phyloP scores from a whole-genome alignment of 2,329 filamentous ascomycete genomes.

The Dactylellina cionopaga region DNA sequence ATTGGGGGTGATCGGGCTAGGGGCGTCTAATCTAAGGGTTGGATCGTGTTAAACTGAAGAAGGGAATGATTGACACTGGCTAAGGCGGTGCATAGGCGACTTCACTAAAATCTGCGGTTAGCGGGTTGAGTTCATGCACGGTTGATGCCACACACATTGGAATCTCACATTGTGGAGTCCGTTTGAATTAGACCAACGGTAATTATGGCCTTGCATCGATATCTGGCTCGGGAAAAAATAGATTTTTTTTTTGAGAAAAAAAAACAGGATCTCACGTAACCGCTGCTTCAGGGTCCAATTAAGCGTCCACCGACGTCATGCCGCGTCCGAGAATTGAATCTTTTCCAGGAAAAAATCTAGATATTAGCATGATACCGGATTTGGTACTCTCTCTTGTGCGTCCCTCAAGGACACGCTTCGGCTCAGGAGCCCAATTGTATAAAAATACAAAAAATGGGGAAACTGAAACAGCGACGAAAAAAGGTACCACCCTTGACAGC shows the following conservation, averaged over 20 bases:
- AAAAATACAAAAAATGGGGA: slow-evolving; percentile 4
- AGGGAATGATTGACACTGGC: slow-evolving; percentile 21
- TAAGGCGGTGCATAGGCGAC: neutral
- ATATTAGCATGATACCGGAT: slow-evolving; percentile 27
- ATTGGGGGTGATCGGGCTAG: neutral
- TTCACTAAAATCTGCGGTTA: too few species aligned
- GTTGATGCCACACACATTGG: neutral
- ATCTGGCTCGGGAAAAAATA: too few species aligned
- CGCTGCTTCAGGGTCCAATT: slow-evolving; percentile 25
- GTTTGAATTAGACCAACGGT: neutral
- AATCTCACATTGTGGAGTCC: neutral
- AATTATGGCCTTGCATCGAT: too few species aligned
- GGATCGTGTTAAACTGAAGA: neutral
- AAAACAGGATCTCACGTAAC: slow-evolving; percentile 22
- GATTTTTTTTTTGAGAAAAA: too few species aligned
- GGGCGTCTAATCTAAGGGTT: slow-evolving; percentile 3
- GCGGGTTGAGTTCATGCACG: too few species aligned
- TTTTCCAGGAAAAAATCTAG: neutral
- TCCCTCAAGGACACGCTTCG: too few species aligned
- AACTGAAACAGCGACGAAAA: slow-evolving; percentile 8
- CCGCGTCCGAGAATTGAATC: slow-evolving; percentile 12
- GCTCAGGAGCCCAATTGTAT: too few species aligned
- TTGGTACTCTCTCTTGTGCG: too few species aligned
- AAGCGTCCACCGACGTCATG: slow-evolving; percentile 41
- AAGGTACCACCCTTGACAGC: neutral